Percentiles rank a stretch among this genome's conserved stretches.
These are phyloP conservation scores for Annulohypoxylon moriforme DNA, from an alignment of 495 filamentous ascomycete genomes.

Conservation along the genomic window DNA sequence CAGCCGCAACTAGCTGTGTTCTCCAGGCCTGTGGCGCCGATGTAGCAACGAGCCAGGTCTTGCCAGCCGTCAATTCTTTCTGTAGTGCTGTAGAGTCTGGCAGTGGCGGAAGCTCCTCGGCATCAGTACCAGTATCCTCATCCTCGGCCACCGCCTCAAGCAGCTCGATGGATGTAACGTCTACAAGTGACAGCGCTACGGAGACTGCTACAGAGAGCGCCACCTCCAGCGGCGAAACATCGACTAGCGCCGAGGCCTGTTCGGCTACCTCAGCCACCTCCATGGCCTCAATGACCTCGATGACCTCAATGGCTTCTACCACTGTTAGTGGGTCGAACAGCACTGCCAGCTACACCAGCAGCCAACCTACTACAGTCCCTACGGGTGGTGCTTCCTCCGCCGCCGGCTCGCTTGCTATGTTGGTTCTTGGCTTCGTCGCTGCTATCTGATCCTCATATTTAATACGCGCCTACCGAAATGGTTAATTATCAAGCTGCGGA, in stretches of 20 bases:
- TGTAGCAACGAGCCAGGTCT: conserved; percentile 51
- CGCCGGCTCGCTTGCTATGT: neutral
- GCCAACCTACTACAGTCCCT: conserved; percentile 2
- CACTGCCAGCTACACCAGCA: neutral
- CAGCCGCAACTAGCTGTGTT: conserved; percentile 53
- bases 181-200: conserved; percentile 15
- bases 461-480: neutral
- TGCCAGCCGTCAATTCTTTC: conserved; percentile 52
- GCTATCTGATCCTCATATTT: neutral
- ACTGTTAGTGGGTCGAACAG: conserved; percentile 8
- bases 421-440: conserved; percentile 9
- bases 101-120: conserved; percentile 23
- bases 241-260: conserved; percentile 1
- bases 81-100: conserved; percentile 46
- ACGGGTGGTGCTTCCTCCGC: conserved; percentile 5
- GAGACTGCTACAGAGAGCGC: neutral
- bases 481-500: neutral
- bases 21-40: conserved; percentile 49
- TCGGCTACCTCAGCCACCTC: no score
- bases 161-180: conserved; percentile 8
- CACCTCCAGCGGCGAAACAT: neutral
- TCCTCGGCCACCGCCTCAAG: conserved; percentile 17
- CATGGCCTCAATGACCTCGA: conserved; percentile 14
- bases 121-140: conserved; percentile 4
- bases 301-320: conserved; percentile 5